Evolutionary conservation across 345 rosid species (phyloP).

Genomic region (Geranium rotundifolium): DNA sequence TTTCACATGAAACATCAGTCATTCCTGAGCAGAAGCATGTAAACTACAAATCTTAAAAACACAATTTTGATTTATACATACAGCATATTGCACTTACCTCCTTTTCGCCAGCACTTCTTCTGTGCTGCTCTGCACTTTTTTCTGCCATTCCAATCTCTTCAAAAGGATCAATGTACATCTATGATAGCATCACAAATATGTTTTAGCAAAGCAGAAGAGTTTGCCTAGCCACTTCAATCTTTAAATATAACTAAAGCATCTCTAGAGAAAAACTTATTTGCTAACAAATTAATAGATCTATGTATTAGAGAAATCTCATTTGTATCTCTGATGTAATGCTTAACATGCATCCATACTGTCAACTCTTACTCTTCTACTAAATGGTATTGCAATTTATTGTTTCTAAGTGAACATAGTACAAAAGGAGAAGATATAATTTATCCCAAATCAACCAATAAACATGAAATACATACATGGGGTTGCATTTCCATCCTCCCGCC

Average conservation of each 20-base stretch:
- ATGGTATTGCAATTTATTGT: too few relatives aligned
- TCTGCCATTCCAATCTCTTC: constrained; percentile 72
- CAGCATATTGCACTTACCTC: constrained; percentile 34
- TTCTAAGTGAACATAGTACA: neutral
- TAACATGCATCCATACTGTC: too few relatives aligned
- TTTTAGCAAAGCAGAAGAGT: neutral
- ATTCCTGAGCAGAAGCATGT: neutral
- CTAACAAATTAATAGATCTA: neutral
- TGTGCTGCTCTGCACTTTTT: constrained; percentile 63
- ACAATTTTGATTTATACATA: neutral
- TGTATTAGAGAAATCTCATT: neutral
- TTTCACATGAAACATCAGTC: neutral
- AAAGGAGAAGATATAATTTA: neutral
- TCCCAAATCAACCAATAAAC: neutral
- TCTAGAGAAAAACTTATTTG: neutral
- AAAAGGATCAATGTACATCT: constrained; percentile 78
- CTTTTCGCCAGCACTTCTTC: constrained; percentile 83
- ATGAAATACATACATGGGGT: constrained; percentile 56
- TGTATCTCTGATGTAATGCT: too few relatives aligned
- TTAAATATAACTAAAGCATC: constrained; percentile 3
- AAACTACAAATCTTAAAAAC: constrained; percentile 4
- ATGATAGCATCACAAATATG: constrained; percentile 4
- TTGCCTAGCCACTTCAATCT: too few relatives aligned
- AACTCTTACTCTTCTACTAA: too few relatives aligned
- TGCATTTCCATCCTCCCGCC: constrained; percentile 97